These are phyloP conservation scores for Penicillium thymicola DNA, from an alignment of 2,329 filamentous ascomycete species.

Conservation along the genomic window DNA sequence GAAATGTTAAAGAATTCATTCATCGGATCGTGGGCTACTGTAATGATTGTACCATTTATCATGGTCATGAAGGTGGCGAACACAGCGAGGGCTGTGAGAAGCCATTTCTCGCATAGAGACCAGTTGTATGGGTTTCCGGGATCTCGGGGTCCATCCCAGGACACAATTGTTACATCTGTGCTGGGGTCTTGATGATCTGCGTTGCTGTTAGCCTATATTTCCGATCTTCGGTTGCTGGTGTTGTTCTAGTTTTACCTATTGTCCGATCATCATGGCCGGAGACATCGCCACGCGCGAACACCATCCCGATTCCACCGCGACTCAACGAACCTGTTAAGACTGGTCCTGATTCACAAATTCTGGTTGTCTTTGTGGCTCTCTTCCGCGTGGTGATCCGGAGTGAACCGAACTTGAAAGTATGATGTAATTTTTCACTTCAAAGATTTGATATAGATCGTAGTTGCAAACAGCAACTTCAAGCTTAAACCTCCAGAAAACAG, in stretches of 20 bases:
- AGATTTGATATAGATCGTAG: not conserved
- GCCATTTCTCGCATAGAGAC: conserved; percentile 37
- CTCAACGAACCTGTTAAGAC: not conserved
- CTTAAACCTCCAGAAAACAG: not conserved
- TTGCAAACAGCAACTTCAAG: no score
- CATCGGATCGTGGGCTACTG: conserved; percentile 35
- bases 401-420: conserved; percentile 5
- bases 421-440: conserved; percentile 13
- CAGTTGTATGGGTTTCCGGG: conserved; percentile 41
- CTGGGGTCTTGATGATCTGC: conserved; percentile 18
- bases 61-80: conserved; percentile 33
- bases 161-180: conserved; percentile 18
- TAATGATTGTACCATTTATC: conserved; percentile 41
- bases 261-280: conserved; percentile 18
- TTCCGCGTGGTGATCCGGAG: not conserved
- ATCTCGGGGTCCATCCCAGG: conserved; percentile 33
- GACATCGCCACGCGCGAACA: conserved; percentile 23
- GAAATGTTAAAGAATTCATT: conserved; percentile 34
- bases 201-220: conserved; percentile 7
- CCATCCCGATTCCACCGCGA: conserved; percentile 10
- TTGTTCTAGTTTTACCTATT: conserved; percentile 12
- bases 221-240: not conserved
- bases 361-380: not conserved
- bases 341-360: no score
- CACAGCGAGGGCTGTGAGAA: conserved; percentile 25